Evolutionary conservation across 768 basidiomycete species (phyloP).

Genomic region (Kwoniella dendrophila): DNA sequence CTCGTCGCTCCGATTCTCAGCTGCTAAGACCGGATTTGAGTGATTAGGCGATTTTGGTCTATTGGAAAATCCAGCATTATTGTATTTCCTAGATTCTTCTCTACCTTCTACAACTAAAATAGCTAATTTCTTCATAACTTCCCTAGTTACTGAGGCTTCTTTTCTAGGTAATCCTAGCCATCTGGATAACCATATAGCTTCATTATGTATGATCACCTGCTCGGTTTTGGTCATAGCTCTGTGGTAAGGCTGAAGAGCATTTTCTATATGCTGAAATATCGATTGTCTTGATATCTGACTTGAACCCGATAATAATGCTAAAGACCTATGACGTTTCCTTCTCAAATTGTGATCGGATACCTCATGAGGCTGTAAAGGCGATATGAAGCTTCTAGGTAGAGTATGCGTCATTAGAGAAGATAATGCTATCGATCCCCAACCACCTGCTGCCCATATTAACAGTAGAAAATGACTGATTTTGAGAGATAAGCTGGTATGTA

Average conservation of each 20-base stretch:
- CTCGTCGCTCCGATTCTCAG: slow-evolving; percentile 11
- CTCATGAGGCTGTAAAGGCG: slow-evolving; percentile 14
- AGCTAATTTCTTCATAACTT: slow-evolving; percentile 81
- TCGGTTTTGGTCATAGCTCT: slow-evolving; percentile 76
- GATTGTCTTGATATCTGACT: slow-evolving; percentile 72
- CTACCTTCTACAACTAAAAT: slow-evolving; percentile 76
- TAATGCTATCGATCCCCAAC: slow-evolving; percentile 49
- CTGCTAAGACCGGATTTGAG: not conserved
- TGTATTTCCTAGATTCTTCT: slow-evolving; percentile 62
- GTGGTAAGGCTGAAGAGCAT: slow-evolving; percentile 84
- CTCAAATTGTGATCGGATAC: slow-evolving; percentile 3
- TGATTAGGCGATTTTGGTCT: not conserved
- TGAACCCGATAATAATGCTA: slow-evolving; percentile 58
- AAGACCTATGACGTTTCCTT: slow-evolving; percentile 20
- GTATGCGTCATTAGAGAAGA: slow-evolving; percentile 41
- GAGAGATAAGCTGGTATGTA: slow-evolving; percentile 41
- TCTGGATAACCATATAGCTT: slow-evolving; percentile 72
- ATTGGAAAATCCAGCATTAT: slow-evolving; percentile 22
- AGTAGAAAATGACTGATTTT: slow-evolving; percentile 45
- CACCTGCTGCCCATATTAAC: slow-evolving; percentile 44
- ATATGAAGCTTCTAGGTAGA: slow-evolving; percentile 40
- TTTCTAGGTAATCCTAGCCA: slow-evolving; percentile 83
- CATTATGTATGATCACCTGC: slow-evolving; percentile 70
- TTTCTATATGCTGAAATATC: slow-evolving; percentile 68
- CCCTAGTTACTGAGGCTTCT: slow-evolving; percentile 81